A percentile compares a stretch with the other conserved stretches of the same genome.
These are phyloP conservation scores for Ophiostoma perfectum DNA, from an alignment of 2,329 filamentous ascomycete genomes.

Conservation along the genomic window DNA sequence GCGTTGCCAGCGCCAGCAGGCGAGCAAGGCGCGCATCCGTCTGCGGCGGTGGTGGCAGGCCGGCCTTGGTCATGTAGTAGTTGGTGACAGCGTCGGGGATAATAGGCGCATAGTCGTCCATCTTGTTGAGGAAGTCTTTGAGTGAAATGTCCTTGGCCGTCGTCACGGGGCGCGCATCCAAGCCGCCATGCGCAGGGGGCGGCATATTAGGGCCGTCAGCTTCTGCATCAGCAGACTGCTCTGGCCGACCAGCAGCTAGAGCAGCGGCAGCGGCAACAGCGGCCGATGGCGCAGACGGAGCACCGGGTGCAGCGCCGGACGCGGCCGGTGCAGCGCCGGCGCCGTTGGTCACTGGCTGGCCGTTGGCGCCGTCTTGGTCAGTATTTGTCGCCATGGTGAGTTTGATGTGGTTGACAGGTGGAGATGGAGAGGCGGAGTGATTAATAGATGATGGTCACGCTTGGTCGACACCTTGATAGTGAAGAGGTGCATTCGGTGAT, in stretches of 20 bases:
- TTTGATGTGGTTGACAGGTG: neutral
- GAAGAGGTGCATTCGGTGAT: neutral
- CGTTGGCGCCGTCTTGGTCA: slow-evolving; percentile 9
- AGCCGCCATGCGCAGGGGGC: neutral
- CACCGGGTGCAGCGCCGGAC: neutral
- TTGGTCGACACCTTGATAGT: slow-evolving; percentile 21
- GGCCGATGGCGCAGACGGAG: neutral
- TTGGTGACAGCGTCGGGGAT: slow-evolving; percentile 96
- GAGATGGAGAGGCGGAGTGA: neutral
- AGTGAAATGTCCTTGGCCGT: slow-evolving; percentile 87
- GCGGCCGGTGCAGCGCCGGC: neutral
- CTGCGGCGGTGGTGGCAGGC: slow-evolving; percentile 84
- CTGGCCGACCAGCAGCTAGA: neutral
- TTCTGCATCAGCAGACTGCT: neutral
- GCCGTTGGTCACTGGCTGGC: slow-evolving; percentile 21
- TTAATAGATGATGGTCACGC: neutral
- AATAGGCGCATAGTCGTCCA: slow-evolving; percentile 97
- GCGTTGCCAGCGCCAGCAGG: slow-evolving; percentile 91
- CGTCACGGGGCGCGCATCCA: slow-evolving; percentile 20
- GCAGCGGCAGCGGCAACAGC: neutral
- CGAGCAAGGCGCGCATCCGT: slow-evolving; percentile 87
- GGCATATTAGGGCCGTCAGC: slow-evolving; percentile 12
- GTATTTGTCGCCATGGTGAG: slow-evolving; percentile 7
- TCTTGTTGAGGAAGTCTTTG: slow-evolving; percentile 88
- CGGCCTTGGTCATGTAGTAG: slow-evolving; percentile 95